Percentiles rank a stretch among this genome's conserved stretches.
Conservation (phyloP, 176 grass and related monocot species). For the Cocos nucifera region DNA sequence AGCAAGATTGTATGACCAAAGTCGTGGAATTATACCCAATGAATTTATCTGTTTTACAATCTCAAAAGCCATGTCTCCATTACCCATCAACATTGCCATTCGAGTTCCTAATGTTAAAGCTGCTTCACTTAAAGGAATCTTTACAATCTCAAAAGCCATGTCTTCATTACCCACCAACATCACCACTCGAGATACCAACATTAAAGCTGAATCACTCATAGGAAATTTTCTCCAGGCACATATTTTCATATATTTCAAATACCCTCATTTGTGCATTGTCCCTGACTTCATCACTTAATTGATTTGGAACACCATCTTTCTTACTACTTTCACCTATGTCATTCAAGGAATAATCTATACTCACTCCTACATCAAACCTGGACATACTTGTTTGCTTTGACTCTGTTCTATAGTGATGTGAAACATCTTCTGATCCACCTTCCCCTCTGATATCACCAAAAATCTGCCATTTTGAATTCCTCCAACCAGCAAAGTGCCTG, state of each 20-base stretch:
- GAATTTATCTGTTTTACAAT: constrained; percentile 48
- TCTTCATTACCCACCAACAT: constrained; percentile 35
- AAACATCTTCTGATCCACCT: too few species aligned
- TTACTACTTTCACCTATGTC: not conserved
- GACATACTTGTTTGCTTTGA: too few species aligned
- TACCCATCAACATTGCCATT: constrained; percentile 38
- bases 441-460: too few species aligned
- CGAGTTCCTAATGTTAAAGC: constrained; percentile 46
- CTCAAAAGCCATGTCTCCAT: constrained; percentile 50
- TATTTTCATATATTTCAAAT: constrained; percentile 50
- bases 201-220: constrained; percentile 55
- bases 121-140: constrained; percentile 43
- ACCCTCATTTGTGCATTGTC: constrained; percentile 32
- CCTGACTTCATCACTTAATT: constrained; percentile 31
- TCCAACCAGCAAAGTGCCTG: too few species aligned
- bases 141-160: constrained; percentile 45
- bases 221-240: constrained; percentile 28
- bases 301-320: constrained; percentile 14
- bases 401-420: too few species aligned
- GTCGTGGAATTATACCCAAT: constrained; percentile 20
- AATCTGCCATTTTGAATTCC: too few species aligned
- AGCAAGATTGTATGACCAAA: constrained; percentile 47
- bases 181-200: constrained; percentile 40
- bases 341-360: constrained; percentile 4
- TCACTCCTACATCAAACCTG: not conserved